Evolutionary conservation across 2,329 filamentous ascomycete genomes (phyloP), one percentile per base, ranked within the genome.

Genomic region (Coniochaeta hoffmannii): DNA sequence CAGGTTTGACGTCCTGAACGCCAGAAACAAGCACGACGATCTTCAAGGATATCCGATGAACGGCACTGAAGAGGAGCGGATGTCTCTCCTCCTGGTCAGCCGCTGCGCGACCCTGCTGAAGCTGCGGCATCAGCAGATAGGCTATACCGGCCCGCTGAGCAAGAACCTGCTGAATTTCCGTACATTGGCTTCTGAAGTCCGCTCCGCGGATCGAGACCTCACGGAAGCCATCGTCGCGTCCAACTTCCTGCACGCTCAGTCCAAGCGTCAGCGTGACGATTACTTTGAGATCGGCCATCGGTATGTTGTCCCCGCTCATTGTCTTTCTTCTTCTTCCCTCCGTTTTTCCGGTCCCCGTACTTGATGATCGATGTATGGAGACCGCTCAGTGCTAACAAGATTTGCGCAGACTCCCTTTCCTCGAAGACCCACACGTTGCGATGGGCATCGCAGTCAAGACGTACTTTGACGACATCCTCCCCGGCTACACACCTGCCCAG

Each of bases 61-160:
- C 61, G 78, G 78, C 44, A 72, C 68, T 67, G 88, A 88, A 4
- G 83, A 89, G 38, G 91, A 96, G 61, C 90, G 89, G 68, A 78
- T 81, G 31, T 87, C 87, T 64, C 85, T 91, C 46, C 80, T 94
- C 55, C 79, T 99, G 46, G 85, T 97, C 64, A 94, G 91, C 62
- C 87, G 94, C 36, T 87, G 92, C 58, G 89, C 92, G 14, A 91
- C 89, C 54, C 77, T 97, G 56, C 82, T 91, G 53, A 90, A 88
- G 65, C 78, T 97, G 59, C 83, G 86, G 31, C 94, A 99, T 68
- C 82, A 89, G 63, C 79, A 82, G 3, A 92, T 93, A 62, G 94
- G 94, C 30, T 99, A 97, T 71, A 97, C 93, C 1, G 94, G 94
- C 0, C 93, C 94, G 1, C 79, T 99, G 1, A 96, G 91, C 76